These are phyloP conservation scores for Cymbidium sinense DNA, from an alignment of 106 monocot genomes.

Conservation along the genomic window DNA sequence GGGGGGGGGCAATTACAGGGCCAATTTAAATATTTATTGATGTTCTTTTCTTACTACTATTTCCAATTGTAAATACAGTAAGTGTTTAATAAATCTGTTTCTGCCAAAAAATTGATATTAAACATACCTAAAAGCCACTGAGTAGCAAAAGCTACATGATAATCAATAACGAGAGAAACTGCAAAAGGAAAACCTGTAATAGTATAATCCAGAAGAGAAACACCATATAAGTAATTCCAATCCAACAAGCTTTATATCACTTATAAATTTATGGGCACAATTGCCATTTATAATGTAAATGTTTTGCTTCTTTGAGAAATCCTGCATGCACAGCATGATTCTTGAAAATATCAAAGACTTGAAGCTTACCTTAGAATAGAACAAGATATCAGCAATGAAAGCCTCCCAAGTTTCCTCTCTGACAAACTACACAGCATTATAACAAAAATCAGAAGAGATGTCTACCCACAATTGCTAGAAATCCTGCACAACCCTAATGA, in stretches of 20 bases:
- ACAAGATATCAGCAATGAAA: slow-evolving; percentile 48
- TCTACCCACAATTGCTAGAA: not conserved
- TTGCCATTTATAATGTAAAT: not conserved
- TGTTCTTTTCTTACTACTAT: no score
- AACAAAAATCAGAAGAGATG: slow-evolving; percentile 1
- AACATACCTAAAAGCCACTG: slow-evolving; percentile 56
- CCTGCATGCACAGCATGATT: not conserved
- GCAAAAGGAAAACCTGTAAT: slow-evolving; percentile 66
- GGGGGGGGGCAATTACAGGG: not conserved
- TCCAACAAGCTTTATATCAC: not conserved
- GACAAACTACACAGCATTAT: slow-evolving; percentile 44
- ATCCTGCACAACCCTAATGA: not conserved
- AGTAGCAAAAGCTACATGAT: slow-evolving; percentile 56
- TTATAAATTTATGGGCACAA: not conserved
- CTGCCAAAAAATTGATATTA: not conserved
- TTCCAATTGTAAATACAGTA: no score
- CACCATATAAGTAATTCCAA: not conserved
- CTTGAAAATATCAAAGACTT: not conserved
- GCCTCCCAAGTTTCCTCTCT: slow-evolving; percentile 79
- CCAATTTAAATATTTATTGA: not conserved
- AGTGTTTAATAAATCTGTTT: not conserved
- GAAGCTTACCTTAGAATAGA: slow-evolving; percentile 71
- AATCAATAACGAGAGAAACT: slow-evolving; percentile 43
- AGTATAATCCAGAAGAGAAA: not conserved
- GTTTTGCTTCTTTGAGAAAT: slow-evolving; percentile 6